These are phyloP conservation scores for Glonium stellatum DNA, from an alignment of 495 filamentous ascomycete species.

Conservation along the genomic window DNA sequence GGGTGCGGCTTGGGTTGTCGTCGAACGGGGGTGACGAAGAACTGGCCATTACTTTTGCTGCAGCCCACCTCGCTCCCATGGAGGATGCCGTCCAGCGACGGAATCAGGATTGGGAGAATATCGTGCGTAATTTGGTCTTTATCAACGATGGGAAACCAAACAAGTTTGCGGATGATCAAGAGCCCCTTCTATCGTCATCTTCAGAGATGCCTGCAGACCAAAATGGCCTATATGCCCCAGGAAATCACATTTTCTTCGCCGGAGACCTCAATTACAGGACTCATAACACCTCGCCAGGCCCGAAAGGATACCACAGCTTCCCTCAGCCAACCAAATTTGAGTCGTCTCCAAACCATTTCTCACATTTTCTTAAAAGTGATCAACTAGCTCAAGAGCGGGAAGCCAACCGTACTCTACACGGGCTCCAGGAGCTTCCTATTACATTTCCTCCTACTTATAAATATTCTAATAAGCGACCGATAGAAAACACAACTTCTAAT, in stretches of 20 bases:
- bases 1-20: slow-evolving; percentile 59
- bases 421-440: slow-evolving; percentile 65
- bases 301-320: slow-evolving; percentile 47
- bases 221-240: slow-evolving; percentile 59
- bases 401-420: slow-evolving; percentile 62
- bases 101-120: slow-evolving; percentile 78
- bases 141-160: slow-evolving; percentile 31
- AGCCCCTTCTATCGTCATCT: slow-evolving; percentile 40
- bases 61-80: slow-evolving; percentile 83
- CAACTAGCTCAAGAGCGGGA: slow-evolving; percentile 66
- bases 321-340: slow-evolving; percentile 50
- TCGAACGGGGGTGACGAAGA: slow-evolving; percentile 32
- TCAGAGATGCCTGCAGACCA: slow-evolving; percentile 16
- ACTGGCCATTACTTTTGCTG: slow-evolving; percentile 70
- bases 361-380: slow-evolving; percentile 61
- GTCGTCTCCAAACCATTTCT: slow-evolving; percentile 46
- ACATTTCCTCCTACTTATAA: slow-evolving; percentile 93
- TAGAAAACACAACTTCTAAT: slow-evolving; percentile 30
- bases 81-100: slow-evolving; percentile 62
- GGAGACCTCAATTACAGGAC: slow-evolving; percentile 97
- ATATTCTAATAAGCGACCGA: slow-evolving; percentile 46
- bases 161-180: slow-evolving; percentile 34
- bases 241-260: slow-evolving; percentile 71
- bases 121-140: slow-evolving; percentile 76
- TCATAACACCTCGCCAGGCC: slow-evolving; percentile 49